A percentile compares a stretch with the other conserved stretches of the same genome.
Conservation (phyloP, 2,329 filamentous ascomycete genomes). For the Parasarocladium wereldwijsianum region DNA sequence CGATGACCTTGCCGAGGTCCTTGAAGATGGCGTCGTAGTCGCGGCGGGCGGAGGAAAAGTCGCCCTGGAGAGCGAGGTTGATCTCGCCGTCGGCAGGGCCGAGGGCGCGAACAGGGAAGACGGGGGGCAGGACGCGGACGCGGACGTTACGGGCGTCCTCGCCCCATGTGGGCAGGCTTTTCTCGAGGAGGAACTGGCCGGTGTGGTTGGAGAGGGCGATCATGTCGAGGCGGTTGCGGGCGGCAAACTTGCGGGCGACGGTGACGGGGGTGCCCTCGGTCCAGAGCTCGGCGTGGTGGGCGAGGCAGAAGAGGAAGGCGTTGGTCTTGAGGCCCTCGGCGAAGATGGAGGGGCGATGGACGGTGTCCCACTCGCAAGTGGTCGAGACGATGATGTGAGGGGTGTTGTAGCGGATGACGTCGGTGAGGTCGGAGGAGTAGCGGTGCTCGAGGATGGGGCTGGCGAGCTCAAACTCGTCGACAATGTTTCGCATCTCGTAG, state of each 20-base stretch:
- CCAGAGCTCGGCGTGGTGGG: constrained; percentile 15
- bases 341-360: constrained; percentile 7
- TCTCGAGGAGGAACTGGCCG: constrained; percentile 10
- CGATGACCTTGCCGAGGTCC: constrained; percentile 11
- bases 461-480: constrained; percentile 11
- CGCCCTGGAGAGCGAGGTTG: constrained; percentile 14
- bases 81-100: constrained; percentile 8
- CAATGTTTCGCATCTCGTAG: constrained; percentile 13
- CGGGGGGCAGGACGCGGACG: constrained; percentile 12
- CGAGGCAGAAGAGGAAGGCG: constrained; percentile 13
- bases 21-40: constrained; percentile 13
- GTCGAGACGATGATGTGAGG: constrained; percentile 14
- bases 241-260: constrained; percentile 9
- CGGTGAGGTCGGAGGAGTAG: constrained; percentile 8
- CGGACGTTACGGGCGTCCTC: constrained; percentile 7
- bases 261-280: constrained; percentile 10
- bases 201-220: constrained; percentile 14
- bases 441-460: constrained; percentile 8
- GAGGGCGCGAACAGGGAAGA: constrained; percentile 11
- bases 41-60: constrained; percentile 13
- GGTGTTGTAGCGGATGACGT: constrained; percentile 6
- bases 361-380: constrained; percentile 14
- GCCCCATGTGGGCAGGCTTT: constrained; percentile 11
- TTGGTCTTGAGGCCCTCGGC: constrained; percentile 9
- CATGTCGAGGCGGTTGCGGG: constrained; percentile 11